Conservation (phyloP, 805 yeast species). For the Candida corydali region DNA sequence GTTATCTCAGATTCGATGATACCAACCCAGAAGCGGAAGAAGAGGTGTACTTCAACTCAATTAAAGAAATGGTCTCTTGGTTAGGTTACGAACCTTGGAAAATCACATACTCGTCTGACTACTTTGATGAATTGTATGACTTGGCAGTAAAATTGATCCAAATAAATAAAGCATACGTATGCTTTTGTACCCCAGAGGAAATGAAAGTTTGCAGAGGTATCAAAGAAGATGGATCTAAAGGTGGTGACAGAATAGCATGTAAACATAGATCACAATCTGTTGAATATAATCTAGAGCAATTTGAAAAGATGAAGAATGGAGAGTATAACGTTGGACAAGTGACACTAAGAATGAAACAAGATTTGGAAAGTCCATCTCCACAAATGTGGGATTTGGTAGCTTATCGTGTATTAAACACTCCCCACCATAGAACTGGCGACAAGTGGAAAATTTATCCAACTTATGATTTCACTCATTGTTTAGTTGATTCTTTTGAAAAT, state of each 20-base stretch:
- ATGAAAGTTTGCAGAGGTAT: conserved; percentile 88
- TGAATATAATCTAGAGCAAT: conserved; percentile 74
- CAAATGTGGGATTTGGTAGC: conserved; percentile 99
- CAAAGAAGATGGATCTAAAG: conserved; percentile 86
- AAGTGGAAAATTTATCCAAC: conserved; percentile 99
- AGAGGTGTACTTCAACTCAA: conserved; percentile 81
- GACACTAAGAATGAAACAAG: conserved; percentile 95
- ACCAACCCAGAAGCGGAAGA: conserved; percentile 99
- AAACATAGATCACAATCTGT: conserved; percentile 65
- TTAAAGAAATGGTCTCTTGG: conserved; percentile 84
- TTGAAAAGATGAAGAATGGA: conserved; percentile 91
- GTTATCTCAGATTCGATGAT: conserved; percentile 93
- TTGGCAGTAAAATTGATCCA: conserved; percentile 80
- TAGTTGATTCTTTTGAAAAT: conserved; percentile 96
- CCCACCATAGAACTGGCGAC: conserved; percentile 94
- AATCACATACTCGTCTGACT: conserved; percentile 92
- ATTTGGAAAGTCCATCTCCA: conserved; percentile 83
- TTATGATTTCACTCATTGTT: conserved; percentile 97
- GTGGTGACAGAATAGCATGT: conserved; percentile 88
- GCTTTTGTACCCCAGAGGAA: conserved; percentile 90
- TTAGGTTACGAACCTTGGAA: conserved; percentile 93
- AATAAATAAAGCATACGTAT: conserved; percentile 78
- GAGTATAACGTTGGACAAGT: conserved; percentile 86
- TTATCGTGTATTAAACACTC: conserved; percentile 85
- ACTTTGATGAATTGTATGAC: conserved; percentile 83